phyloP scores from a whole-genome alignment of 2,329 filamentous ascomycete species.

The Hysterium pulicare region DNA sequence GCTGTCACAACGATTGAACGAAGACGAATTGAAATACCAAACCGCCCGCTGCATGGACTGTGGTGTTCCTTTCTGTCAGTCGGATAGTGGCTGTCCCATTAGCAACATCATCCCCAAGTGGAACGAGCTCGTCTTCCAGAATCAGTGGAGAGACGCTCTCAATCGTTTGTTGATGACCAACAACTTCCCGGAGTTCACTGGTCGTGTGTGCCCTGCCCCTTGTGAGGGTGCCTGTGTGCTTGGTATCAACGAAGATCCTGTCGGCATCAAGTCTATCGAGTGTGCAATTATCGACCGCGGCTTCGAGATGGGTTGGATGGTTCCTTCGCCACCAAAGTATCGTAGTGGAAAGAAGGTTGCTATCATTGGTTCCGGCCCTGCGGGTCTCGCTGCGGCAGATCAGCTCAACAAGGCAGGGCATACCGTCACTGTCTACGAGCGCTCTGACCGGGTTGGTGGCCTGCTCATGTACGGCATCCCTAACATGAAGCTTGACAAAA shows the following conservation, averaged over 20 bases:
- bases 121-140: conserved; percentile 76
- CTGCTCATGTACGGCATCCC: conserved; percentile 98
- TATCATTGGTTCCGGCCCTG: conserved; percentile 86
- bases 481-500: conserved; percentile 99
- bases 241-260: conserved; percentile 94
- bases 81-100: conserved; percentile 91
- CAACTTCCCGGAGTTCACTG: conserved; percentile 98
- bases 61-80: conserved; percentile 97
- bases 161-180: conserved; percentile 93
- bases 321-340: conserved; percentile 71
- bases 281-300: conserved; percentile 97
- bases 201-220: conserved; percentile 92
- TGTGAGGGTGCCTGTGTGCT: conserved; percentile 95
- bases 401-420: conserved; percentile 94
- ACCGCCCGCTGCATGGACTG: conserved; percentile 98
- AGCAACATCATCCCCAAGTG: conserved; percentile 97
- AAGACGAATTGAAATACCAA: conserved; percentile 96
- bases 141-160: conserved; percentile 86
- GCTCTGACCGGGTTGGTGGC: conserved; percentile 84
- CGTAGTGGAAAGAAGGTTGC: conserved; percentile 87
- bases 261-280: conserved; percentile 97
- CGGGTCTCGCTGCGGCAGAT: conserved; percentile 85
- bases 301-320: conserved; percentile 98
- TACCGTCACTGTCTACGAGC: conserved; percentile 85
- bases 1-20: conserved; percentile 78